A percentile compares a stretch with the other conserved stretches of the same genome.
Evolutionary conservation across 2,329 filamentous ascomycete genomes (phyloP).

Genomic region (Madurella mycetomatis): DNA sequence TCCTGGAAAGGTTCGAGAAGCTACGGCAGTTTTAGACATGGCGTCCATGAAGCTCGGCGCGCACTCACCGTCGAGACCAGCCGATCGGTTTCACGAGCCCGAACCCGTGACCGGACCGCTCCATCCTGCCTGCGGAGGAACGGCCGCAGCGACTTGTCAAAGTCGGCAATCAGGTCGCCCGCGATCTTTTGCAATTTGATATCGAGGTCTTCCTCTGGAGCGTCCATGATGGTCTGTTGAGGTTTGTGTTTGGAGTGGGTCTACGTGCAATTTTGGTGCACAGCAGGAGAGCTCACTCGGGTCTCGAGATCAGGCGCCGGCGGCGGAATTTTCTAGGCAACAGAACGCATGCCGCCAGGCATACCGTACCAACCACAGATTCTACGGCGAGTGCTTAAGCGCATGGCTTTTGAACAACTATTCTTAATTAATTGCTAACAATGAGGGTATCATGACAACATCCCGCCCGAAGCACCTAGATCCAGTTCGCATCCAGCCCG

Average conservation of each 20-base stretch:
- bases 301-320: not conserved
- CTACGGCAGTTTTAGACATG: constrained; percentile 19
- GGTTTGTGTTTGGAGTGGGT: not conserved
- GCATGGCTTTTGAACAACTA: no score
- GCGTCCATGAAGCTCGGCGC: constrained; percentile 1
- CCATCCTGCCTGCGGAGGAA: constrained; percentile 51
- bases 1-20: constrained; percentile 88
- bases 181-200: constrained; percentile 59
- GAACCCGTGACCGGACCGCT: constrained; percentile 20
- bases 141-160: constrained; percentile 48
- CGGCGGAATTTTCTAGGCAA: no score
- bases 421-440: no score
- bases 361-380: no score
- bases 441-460: no score
- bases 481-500: no score
- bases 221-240: constrained; percentile 48
- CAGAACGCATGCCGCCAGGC: no score
- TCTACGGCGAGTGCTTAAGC: no score
- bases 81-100: constrained; percentile 22
- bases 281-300: not conserved
- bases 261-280: not conserved
- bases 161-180: constrained; percentile 53
- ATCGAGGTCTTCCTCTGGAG: constrained; percentile 55
- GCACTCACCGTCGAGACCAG: constrained; percentile 19
- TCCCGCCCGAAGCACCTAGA: no score